These are phyloP conservation scores for Danielozyma ontarioensis DNA, from an alignment of 805 yeast species.

Conservation along the genomic window DNA sequence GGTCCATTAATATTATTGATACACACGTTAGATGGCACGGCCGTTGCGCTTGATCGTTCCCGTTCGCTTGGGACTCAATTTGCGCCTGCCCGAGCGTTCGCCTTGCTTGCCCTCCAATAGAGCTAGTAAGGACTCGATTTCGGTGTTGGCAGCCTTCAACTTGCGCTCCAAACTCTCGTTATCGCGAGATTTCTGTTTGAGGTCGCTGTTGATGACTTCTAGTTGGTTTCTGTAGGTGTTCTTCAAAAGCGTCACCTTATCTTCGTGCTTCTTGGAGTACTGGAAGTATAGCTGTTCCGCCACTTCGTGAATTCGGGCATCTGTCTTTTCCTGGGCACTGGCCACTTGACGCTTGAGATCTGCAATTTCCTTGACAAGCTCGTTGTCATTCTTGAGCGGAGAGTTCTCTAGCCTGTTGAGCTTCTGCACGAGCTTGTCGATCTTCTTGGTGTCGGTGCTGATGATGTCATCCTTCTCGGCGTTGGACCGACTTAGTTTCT, in stretches of 20 bases:
- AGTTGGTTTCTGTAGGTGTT: constrained; percentile 8
- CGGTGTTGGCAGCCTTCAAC: constrained; percentile 7
- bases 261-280: constrained; percentile 72
- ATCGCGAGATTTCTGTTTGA: constrained; percentile 3
- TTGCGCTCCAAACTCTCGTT: constrained; percentile 9
- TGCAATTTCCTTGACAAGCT: constrained; percentile 11
- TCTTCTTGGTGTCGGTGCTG: constrained; percentile 23
- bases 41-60: too few relatives aligned
- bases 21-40: too few relatives aligned
- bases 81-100: too few relatives aligned
- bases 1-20: too few relatives aligned
- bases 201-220: constrained; percentile 3
- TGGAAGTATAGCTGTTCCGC: constrained; percentile 69
- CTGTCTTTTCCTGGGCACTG: constrained; percentile 44
- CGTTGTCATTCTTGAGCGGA: constrained; percentile 7
- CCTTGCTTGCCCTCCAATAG: too few relatives aligned
- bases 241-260: constrained; percentile 43
- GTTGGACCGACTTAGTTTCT: not conserved
- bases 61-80: not conserved
- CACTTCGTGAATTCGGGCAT: constrained; percentile 51
- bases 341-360: constrained; percentile 18
- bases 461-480: constrained; percentile 27
- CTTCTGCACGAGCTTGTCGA: constrained; percentile 23
- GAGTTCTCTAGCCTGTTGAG: constrained; percentile 13
- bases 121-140: not conserved